Evolutionary conservation across 345 rosid species (phyloP).

Genomic region (Salix viminalis): DNA sequence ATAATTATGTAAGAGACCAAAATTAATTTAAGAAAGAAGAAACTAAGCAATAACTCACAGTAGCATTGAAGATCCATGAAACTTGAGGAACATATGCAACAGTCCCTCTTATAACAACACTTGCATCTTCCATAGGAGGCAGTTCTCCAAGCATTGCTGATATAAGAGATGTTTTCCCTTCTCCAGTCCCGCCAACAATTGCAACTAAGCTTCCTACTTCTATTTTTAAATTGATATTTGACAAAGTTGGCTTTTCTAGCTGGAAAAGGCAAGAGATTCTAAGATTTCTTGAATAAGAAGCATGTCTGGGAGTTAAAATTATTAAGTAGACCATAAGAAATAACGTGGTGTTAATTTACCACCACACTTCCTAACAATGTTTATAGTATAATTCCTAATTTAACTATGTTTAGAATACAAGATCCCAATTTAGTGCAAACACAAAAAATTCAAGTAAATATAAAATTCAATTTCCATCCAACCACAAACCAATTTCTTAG

Average conservation of each 20-base stretch:
- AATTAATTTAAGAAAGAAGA: background rate
- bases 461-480: background rate
- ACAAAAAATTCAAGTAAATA: background rate
- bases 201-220: constrained; percentile 92
- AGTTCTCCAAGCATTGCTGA: constrained; percentile 99
- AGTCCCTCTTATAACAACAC: constrained; percentile 63
- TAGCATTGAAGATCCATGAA: constrained; percentile 98
- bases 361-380: background rate
- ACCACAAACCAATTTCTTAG: background rate
- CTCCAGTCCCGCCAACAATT: constrained; percentile 95
- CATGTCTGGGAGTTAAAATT: background rate
- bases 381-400: background rate
- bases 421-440: background rate
- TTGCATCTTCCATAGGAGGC: constrained; percentile 60
- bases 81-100: constrained; percentile 98
- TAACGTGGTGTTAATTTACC: background rate
- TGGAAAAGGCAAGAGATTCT: constrained; percentile 25
- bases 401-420: background rate
- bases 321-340: background rate
- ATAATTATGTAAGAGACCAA: background rate
- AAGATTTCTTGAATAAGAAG: background rate
- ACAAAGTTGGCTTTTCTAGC: constrained; percentile 84
- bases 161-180: constrained; percentile 93
- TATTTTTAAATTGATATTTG: constrained; percentile 78
- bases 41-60: constrained; percentile 48